phyloP scores from a whole-genome alignment of 2,329 filamentous ascomycete species.

The Erysiphe pulchra region DNA sequence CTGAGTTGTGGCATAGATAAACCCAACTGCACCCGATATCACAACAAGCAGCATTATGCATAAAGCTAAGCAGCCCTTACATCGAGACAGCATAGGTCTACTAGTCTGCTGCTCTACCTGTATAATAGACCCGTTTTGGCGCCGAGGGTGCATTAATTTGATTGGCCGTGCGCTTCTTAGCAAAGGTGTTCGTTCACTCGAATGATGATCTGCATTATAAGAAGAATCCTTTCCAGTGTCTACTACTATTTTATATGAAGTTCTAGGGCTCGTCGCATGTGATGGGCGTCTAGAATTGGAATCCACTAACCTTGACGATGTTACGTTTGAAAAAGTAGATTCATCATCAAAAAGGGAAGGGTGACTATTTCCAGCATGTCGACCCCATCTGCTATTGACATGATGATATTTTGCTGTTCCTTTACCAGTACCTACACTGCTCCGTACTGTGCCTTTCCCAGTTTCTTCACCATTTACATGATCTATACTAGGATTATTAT shows the following conservation, averaged over 20 bases:
- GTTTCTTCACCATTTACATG: slow-evolving; percentile 34
- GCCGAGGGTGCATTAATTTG: slow-evolving; percentile 28
- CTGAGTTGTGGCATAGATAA: slow-evolving; percentile 79
- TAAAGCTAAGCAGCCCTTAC: slow-evolving; percentile 72
- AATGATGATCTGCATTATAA: slow-evolving; percentile 63
- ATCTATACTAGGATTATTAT: slow-evolving; percentile 31
- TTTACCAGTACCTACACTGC: slow-evolving; percentile 33
- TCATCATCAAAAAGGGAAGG: slow-evolving; percentile 52
- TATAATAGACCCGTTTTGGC: slow-evolving; percentile 28
- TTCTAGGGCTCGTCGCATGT: slow-evolving; percentile 44
- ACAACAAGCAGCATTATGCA: slow-evolving; percentile 58
- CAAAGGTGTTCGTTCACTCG: slow-evolving; percentile 72
- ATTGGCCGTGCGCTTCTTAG: slow-evolving; percentile 36
- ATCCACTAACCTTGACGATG: slow-evolving; percentile 34
- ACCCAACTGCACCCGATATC: slow-evolving; percentile 61
- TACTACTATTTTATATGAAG: slow-evolving; percentile 20
- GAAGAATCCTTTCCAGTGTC: slow-evolving; percentile 27
- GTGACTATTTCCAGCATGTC: slow-evolving; percentile 40
- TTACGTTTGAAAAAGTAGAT: slow-evolving; percentile 47
- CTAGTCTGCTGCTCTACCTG: slow-evolving; percentile 52
- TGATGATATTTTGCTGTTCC: slow-evolving; percentile 56
- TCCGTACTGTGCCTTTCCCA: slow-evolving; percentile 34
- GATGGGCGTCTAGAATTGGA: slow-evolving; percentile 31
- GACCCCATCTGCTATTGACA: slow-evolving; percentile 53
- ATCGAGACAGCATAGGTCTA: slow-evolving; percentile 39